A percentile compares a stretch with the other conserved stretches of the same genome.
phyloP scores from a whole-genome alignment of 345 rosid species.

The Corymbia maculata region DNA sequence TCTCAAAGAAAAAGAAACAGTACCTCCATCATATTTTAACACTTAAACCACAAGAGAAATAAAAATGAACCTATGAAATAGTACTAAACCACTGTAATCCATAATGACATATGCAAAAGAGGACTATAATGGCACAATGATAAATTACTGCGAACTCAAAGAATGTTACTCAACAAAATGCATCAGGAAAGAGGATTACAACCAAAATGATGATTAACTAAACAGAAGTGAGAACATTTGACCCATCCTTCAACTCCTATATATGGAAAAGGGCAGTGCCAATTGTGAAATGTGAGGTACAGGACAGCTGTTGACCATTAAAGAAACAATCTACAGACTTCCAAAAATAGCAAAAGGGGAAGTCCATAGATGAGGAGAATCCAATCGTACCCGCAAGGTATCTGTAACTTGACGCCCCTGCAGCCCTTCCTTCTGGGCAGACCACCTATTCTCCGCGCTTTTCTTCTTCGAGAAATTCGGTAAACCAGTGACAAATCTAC shows the following conservation, averaged over 20 bases:
- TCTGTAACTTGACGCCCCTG: constrained; percentile 88
- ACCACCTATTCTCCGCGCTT: constrained; percentile 81
- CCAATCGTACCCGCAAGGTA: constrained; percentile 47
- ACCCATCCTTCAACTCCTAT: neutral
- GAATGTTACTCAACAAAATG: neutral
- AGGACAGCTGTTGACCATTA: neutral
- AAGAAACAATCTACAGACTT: neutral
- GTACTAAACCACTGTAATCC: neutral
- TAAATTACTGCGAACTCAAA: neutral
- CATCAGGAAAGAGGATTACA: neutral
- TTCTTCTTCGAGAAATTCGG: constrained; percentile 83
- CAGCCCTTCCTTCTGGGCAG: constrained; percentile 75
- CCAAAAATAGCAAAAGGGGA: neutral
- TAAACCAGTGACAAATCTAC: constrained; percentile 70
- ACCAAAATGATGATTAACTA: neutral
- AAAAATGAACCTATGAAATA: neutral
- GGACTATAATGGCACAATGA: neutral
- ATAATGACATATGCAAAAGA: neutral
- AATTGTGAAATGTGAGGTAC: neutral
- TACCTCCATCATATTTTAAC: neutral
- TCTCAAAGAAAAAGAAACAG: neutral
- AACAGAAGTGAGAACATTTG: neutral
- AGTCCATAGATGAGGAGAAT: neutral
- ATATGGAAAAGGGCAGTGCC: neutral
- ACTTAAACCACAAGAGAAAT: neutral